Conservation (phyloP, 2,329 filamentous ascomycete species). For the Colletotrichum truncatum region DNA sequence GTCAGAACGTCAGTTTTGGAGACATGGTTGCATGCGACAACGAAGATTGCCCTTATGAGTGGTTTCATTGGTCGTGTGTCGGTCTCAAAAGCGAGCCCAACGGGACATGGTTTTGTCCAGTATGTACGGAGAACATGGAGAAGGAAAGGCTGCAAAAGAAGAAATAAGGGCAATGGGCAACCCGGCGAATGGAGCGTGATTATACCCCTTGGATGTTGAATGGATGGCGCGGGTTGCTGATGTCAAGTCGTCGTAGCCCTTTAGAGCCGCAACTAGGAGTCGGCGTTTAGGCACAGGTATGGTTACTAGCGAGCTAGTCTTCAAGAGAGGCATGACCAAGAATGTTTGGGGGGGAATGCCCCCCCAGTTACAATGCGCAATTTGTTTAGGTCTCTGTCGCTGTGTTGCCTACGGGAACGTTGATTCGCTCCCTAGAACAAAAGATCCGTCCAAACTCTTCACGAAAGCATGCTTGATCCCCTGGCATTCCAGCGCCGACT, state of each 20-base stretch:
- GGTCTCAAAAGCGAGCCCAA: conserved; percentile 74
- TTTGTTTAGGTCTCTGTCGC: no score
- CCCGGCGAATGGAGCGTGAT: neutral
- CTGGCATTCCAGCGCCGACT: neutral
- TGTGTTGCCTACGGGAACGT: neutral
- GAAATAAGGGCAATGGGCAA: neutral
- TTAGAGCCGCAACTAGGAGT: neutral
- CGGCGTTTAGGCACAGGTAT: neutral
- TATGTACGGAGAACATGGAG: conserved; percentile 64
- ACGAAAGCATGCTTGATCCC: neutral
- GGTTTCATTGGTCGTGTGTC: conserved; percentile 86
- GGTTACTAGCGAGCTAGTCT: neutral
- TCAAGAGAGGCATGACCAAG: neutral
- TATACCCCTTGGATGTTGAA: conserved; percentile 20
- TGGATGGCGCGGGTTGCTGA: neutral
- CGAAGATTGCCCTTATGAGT: conserved; percentile 81
- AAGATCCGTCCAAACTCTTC: neutral
- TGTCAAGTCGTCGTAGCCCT: neutral
- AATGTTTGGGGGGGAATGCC: no score
- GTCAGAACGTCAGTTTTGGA: conserved; percentile 84
- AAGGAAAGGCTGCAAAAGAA: conserved; percentile 44
- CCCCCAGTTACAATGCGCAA: no score
- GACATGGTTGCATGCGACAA: conserved; percentile 94
- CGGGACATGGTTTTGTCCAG: conserved; percentile 74
- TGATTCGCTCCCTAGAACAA: neutral